Conservation (phyloP, 148 eudicot species). For the Nyssa sinensis region DNA sequence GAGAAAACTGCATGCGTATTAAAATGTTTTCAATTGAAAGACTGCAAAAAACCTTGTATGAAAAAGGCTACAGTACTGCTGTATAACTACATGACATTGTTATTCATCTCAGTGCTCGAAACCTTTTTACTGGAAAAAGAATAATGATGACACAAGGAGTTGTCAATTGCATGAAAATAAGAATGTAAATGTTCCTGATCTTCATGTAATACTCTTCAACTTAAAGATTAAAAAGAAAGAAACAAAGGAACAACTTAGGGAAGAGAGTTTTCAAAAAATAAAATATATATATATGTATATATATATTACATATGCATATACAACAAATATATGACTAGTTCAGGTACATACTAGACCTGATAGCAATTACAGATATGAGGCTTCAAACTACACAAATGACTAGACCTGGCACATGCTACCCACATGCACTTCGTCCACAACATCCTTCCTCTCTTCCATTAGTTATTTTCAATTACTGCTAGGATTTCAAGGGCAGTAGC, state of each 20-base stretch:
- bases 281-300: neutral
- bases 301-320: neutral
- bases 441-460: neutral
- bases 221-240: neutral
- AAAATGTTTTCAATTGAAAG: no score
- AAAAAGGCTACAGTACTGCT: neutral
- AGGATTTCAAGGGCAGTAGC: neutral
- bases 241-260: neutral
- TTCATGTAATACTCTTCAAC: neutral
- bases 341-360: neutral
- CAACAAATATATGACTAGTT: neutral
- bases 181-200: neutral
- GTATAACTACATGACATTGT: neutral
- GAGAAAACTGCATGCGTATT: neutral
- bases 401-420: neutral
- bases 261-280: neutral
- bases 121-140: neutral
- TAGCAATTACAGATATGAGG: no score
- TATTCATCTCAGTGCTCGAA: neutral
- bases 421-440: neutral
- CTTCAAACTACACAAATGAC: neutral
- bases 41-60: neutral
- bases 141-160: neutral
- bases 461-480: neutral
- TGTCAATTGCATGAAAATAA: neutral